phyloP scores from a whole-genome alignment of 2,329 filamentous ascomycete genomes.

The Sporothrix euskadiensis region DNA sequence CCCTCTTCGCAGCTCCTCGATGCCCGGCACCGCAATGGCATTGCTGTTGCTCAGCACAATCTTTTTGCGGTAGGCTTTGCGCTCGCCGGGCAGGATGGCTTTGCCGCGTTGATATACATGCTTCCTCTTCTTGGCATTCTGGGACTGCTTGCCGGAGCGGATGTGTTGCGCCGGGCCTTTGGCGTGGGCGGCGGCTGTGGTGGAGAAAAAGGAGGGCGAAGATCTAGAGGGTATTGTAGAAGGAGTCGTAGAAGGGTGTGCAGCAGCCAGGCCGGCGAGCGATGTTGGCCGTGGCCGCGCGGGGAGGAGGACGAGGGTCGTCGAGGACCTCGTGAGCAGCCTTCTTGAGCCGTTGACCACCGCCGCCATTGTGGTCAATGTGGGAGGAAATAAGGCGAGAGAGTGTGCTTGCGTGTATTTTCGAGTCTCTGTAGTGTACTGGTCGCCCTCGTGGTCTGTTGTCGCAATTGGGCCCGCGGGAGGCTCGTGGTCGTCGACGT shows the following conservation, averaged over 20 bases:
- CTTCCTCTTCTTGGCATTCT: conserved; percentile 37
- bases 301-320: conserved; percentile 23
- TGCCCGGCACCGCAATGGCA: conserved; percentile 72
- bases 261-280: neutral
- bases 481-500: neutral
- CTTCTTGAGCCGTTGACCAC: conserved; percentile 30
- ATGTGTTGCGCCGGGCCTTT: conserved; percentile 32
- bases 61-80: conserved; percentile 82
- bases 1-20: conserved; percentile 60
- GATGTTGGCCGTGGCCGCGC: conserved; percentile 21
- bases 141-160: conserved; percentile 46
- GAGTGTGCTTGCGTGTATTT: neutral
- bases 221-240: neutral
- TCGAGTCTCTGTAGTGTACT: neutral
- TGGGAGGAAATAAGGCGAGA: neutral
- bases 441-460: neutral
- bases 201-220: conserved; percentile 41
- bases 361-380: conserved; percentile 25
- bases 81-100: conserved; percentile 72
- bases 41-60: conserved; percentile 94
- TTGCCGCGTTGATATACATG: conserved; percentile 46
- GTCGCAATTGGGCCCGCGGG: conserved; percentile 6
- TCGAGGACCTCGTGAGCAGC: conserved; percentile 26
- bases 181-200: conserved; percentile 29
- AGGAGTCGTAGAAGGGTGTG: neutral